These are phyloP conservation scores for Lecanosticta acicola DNA, from an alignment of 2,329 filamentous ascomycete species.

Conservation along the genomic window DNA sequence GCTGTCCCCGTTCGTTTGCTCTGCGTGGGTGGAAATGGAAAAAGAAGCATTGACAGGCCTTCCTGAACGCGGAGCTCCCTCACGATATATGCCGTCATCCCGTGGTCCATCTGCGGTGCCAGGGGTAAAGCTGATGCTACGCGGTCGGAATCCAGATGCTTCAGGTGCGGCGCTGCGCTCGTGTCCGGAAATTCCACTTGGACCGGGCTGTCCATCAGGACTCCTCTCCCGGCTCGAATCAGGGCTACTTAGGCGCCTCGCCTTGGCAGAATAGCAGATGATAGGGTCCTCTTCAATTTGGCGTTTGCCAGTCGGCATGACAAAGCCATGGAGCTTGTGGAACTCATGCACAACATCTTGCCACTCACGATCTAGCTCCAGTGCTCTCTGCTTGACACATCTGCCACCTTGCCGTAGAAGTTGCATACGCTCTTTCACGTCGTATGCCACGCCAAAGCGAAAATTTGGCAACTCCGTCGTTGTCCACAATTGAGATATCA, in stretches of 20 bases:
- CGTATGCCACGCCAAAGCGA: background rate
- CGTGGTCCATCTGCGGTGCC: too few species aligned
- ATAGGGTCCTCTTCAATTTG: background rate
- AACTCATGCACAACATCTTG: background rate
- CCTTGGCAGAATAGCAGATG: background rate
- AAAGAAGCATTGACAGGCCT: too few species aligned
- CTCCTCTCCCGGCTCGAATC: too few species aligned
- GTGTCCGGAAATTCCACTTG: background rate
- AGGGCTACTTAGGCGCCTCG: background rate
- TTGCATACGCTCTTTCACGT: background rate
- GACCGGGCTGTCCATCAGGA: too few species aligned
- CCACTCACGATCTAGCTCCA: background rate
- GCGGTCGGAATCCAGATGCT: background rate
- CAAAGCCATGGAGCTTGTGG: background rate
- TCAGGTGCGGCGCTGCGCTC: background rate
- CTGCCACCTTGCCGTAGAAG: background rate
- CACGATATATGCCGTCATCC: too few species aligned
- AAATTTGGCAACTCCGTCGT: background rate
- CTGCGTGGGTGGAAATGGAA: too few species aligned
- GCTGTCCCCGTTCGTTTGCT: too few species aligned
- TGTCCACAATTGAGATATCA: background rate
- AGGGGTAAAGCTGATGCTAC: background rate
- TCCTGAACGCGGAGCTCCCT: too few species aligned
- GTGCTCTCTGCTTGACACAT: background rate
- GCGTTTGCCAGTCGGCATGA: background rate